Conservation (phyloP, 176 grass and related monocot genomes). For the Hordeum marinum region DNA sequence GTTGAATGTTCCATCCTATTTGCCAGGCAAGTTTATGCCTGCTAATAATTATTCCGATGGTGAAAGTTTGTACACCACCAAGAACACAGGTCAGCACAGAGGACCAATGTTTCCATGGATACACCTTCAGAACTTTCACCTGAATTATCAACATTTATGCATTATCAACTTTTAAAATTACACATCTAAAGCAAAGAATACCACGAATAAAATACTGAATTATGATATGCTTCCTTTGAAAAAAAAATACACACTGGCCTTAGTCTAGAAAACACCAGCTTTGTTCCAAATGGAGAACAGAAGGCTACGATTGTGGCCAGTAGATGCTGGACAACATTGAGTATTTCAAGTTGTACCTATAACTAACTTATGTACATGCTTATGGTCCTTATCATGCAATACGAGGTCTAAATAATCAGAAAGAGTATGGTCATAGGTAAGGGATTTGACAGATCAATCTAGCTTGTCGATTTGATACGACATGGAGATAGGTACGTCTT, state of each 20-base stretch:
- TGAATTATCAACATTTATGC: neutral
- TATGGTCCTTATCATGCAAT: neutral
- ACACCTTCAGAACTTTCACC: conserved; percentile 2
- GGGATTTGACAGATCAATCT: neutral
- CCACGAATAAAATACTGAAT: neutral
- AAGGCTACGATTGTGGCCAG: neutral
- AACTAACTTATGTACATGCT: neutral
- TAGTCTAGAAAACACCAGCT: neutral
- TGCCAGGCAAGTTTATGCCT: neutral
- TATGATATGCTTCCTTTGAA: neutral
- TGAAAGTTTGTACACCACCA: neutral
- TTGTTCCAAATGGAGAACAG: neutral
- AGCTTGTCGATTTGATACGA: conserved; percentile 2
- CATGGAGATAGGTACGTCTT: neutral
- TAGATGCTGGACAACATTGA: neutral
- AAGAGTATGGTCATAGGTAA: neutral
- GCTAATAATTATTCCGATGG: neutral
- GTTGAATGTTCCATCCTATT: too few species aligned
- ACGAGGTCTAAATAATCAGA: neutral
- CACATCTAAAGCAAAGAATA: neutral
- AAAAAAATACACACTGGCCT: neutral
- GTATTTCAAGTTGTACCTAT: neutral
- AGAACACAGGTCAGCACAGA: neutral
- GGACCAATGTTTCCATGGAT: conserved; percentile 17
- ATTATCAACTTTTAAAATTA: neutral